Percentiles rank a stretch among this genome's conserved stretches.
phyloP scores from a whole-genome alignment of 2,329 filamentous ascomycete species.

The Fusarium secorum region DNA sequence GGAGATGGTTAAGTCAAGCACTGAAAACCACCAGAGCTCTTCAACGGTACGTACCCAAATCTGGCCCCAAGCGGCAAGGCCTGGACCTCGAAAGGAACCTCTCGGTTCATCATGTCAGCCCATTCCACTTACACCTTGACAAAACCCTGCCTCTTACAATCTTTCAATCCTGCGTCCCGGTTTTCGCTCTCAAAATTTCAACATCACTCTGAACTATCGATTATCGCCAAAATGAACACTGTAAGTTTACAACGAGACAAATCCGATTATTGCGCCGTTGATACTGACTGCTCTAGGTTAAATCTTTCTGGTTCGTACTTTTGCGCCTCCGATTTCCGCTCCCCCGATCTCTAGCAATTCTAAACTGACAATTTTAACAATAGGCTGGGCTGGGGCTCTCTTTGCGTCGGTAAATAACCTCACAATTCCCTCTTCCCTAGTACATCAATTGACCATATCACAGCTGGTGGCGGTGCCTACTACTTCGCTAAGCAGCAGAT shows the following conservation, averaged over 20 bases:
- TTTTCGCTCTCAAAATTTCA: conserved; percentile 12
- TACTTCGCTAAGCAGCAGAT: conserved; percentile 95
- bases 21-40: background rate
- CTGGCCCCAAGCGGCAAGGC: conserved; percentile 34
- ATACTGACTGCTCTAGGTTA: conserved; percentile 56
- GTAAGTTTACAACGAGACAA: conserved; percentile 48
- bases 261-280: background rate
- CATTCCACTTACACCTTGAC: conserved; percentile 42
- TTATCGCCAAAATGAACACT: conserved; percentile 59
- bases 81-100: conserved; percentile 32
- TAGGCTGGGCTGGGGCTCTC: conserved; percentile 90
- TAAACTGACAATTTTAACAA: conserved; percentile 10
- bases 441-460: conserved; percentile 27
- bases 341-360: background rate
- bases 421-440: background rate
- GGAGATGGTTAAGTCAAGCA: conserved; percentile 5
- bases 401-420: conserved; percentile 75
- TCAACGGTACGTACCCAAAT: conserved; percentile 30
- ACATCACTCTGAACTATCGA: background rate
- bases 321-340: conserved; percentile 12
- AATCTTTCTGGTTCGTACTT: conserved; percentile 69
- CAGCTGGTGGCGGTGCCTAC: conserved; percentile 90
- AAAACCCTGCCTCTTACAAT: conserved; percentile 36
- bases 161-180: conserved; percentile 28
- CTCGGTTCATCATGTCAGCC: conserved; percentile 40